Percentiles rank a stretch among this genome's conserved stretches.
Conservation (phyloP, 2,329 filamentous ascomycete species). For the Hyphodiscus sp. region DNA sequence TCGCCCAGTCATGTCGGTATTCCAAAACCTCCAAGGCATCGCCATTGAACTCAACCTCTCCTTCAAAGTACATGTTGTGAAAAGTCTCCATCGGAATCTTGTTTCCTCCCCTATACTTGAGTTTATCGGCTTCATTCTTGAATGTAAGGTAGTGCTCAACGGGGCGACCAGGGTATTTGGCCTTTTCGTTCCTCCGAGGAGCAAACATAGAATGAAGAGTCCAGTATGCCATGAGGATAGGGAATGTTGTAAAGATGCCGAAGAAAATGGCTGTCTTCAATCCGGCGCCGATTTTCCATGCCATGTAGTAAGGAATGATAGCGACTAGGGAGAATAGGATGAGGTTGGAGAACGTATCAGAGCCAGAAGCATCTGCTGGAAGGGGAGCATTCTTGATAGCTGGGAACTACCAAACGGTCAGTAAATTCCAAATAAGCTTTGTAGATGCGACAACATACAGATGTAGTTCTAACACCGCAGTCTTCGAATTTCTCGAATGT, state of each 20-base stretch:
- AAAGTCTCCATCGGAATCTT: slow-evolving; percentile 91
- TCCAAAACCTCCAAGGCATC: slow-evolving; percentile 85
- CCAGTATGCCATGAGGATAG: slow-evolving; percentile 80
- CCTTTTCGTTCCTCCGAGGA: slow-evolving; percentile 90
- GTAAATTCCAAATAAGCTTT: slow-evolving; percentile 26
- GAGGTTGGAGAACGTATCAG: slow-evolving; percentile 81
- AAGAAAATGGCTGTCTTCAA: slow-evolving; percentile 86
- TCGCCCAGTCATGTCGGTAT: slow-evolving; percentile 95
- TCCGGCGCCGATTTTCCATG: slow-evolving; percentile 79
- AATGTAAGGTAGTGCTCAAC: slow-evolving; percentile 88
- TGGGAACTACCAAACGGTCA: slow-evolving; percentile 54
- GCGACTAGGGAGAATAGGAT: slow-evolving; percentile 65
- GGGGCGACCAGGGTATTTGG: slow-evolving; percentile 73
- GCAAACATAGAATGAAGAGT: slow-evolving; percentile 70
- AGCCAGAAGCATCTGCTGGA: slow-evolving; percentile 79
- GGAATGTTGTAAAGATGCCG: slow-evolving; percentile 68
- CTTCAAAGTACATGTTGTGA: slow-evolving; percentile 96
- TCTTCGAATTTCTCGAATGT: slow-evolving; percentile 46
- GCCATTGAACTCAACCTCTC: slow-evolving; percentile 90
- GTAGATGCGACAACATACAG: slow-evolving; percentile 35
- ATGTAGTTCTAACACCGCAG: slow-evolving; percentile 49
- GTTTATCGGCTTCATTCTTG: slow-evolving; percentile 52
- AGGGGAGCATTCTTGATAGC: slow-evolving; percentile 92
- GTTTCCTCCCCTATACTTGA: slow-evolving; percentile 68
- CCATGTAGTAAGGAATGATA: slow-evolving; percentile 69